phyloP scores from a whole-genome alignment of 805 yeast species.

The Phaffomyces thermotolerans region DNA sequence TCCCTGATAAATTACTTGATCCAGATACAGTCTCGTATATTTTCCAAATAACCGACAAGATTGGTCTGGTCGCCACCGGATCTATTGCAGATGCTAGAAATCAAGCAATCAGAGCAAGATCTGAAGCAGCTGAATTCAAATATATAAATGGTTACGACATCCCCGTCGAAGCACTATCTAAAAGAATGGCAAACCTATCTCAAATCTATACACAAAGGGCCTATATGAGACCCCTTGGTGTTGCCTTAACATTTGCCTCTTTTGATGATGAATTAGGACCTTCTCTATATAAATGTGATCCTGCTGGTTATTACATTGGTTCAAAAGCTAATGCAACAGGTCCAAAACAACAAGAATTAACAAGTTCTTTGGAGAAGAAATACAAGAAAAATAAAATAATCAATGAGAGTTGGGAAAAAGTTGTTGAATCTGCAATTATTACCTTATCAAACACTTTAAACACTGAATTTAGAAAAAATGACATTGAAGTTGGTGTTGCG shows the following conservation, averaged over 20 bases:
- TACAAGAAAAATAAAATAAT: constrained; percentile 66
- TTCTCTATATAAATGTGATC: constrained; percentile 85
- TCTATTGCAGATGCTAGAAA: constrained; percentile 94
- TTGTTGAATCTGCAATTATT: constrained; percentile 83
- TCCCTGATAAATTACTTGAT: constrained; percentile 90
- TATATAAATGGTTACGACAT: constrained; percentile 94
- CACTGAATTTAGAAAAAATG: constrained; percentile 90
- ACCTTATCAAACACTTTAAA: constrained; percentile 82
- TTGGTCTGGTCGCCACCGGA: constrained; percentile 92
- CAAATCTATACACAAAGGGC: constrained; percentile 97
- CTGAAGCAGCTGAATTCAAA: constrained; percentile 94
- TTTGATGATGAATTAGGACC: constrained; percentile 91
- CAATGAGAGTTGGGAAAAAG: constrained; percentile 79
- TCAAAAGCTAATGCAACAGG: constrained; percentile 92
- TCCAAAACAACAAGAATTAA: constrained; percentile 94
- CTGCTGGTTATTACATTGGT: constrained; percentile 93
- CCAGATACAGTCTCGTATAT: constrained; percentile 80
- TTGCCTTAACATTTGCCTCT: constrained; percentile 80
- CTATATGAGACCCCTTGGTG: constrained; percentile 97
- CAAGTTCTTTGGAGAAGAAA: constrained; percentile 82
- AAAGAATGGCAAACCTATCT: constrained; percentile 91
- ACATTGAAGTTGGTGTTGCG: constrained; percentile 90
- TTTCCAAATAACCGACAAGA: constrained; percentile 69
- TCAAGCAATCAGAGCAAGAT: constrained; percentile 80
- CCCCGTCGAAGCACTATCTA: constrained; percentile 89